These are phyloP conservation scores for Malassezia obtusa DNA, from an alignment of 1,284 basidiomycete species.

Conservation along the genomic window DNA sequence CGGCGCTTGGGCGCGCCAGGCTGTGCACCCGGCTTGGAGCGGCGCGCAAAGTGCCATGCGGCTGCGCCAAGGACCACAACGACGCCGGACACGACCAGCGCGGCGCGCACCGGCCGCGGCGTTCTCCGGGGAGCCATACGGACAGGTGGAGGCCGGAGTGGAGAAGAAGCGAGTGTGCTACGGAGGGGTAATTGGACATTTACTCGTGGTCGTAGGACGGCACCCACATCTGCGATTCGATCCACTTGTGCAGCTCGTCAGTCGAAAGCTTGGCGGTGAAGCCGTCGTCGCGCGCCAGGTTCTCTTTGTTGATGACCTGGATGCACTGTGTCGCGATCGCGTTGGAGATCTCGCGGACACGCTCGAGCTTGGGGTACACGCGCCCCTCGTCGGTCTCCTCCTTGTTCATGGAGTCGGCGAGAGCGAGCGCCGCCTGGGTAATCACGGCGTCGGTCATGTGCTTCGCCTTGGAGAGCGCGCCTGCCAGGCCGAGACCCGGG, in stretches of 20 bases:
- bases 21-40: neutral
- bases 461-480: conserved; percentile 58
- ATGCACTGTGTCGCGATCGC: conserved; percentile 38
- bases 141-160: neutral
- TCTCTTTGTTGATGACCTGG: conserved; percentile 38
- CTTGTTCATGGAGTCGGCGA: conserved; percentile 64
- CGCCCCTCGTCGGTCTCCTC: conserved; percentile 56
- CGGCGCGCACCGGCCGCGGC: neutral
- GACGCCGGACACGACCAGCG: neutral
- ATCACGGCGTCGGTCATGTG: conserved; percentile 66
- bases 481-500: conserved; percentile 38
- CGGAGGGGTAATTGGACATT: neutral
- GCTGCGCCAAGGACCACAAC: neutral
- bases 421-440: conserved; percentile 57
- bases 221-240: conserved; percentile 40
- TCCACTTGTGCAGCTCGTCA: conserved; percentile 36
- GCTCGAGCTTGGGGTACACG: conserved; percentile 37
- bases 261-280: conserved; percentile 35
- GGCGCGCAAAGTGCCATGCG: neutral
- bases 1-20: too few species aligned
- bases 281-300: conserved; percentile 31
- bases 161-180: neutral
- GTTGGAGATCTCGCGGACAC: conserved; percentile 38
- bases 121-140: neutral
- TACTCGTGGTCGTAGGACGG: conserved; percentile 27